Base-by-base conservation (phyloP, 805 yeast genomes). In the Kluyveromyces lactis region DNA sequence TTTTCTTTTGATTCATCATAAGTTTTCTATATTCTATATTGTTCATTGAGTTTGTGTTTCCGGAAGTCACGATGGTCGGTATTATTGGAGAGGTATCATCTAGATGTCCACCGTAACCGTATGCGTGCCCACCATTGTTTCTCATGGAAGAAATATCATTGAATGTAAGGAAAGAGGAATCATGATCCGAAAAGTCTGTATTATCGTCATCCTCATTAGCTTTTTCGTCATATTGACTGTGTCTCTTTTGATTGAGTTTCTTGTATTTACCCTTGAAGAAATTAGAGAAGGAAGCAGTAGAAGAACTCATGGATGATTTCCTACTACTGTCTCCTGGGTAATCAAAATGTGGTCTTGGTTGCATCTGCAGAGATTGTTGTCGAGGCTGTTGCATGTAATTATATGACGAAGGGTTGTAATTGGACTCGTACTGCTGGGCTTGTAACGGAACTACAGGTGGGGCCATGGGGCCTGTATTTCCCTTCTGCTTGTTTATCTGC, bases 41-140 rank as follows among this genome's bases (percentile, higher is more conserved):
- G 38, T 69, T 69, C 48, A 66, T 52, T 35, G 61, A 64, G 18
- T 45, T 39, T 27, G 30, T n/a, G 24, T 44, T 44, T 19, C 55
- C 56, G 35, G 51, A 53, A 0, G 71, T 60, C 4, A 73, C 66
- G 3, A 83, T 40, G 0, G 86, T 81, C 5, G 94, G 94, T 29
- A 84, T 82, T 45, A 80, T 76, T 7, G 92, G 89, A 0, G 86
- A 71, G 0, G 89, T 71, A 45, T 80, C 86, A 40, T 66, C 57
- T 30, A 55, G 36, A 31, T 62, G 44, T 36, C 68, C 64, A 15
- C 71, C 64, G 21, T 50, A 43, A 3, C 80, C 81, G 52, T 80
- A 81, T 24, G 55, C 56, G 26, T 60, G 62, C 31, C 85, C 73
- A 4, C 84, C 84, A 29, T 81, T 69, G 47, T 79, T 85, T 37